Conservation (phyloP, 192 early-diverging fungal species). For the Pecoramyces ruminantium region DNA sequence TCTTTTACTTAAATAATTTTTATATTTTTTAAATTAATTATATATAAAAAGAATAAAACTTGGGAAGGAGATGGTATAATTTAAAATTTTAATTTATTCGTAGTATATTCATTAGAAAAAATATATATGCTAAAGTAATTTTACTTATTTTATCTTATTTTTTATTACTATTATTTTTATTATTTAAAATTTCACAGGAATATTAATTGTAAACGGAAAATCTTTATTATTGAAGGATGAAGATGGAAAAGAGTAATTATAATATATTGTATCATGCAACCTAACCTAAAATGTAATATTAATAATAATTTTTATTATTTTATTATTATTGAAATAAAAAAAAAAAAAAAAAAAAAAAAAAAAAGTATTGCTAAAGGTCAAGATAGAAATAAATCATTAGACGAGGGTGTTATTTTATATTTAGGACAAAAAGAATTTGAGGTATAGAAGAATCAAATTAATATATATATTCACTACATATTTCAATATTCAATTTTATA, state of each 20-base stretch:
- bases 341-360: neutral
- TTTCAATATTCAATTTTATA: no score
- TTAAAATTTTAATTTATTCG: neutral
- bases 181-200: neutral
- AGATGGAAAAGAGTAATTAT: neutral
- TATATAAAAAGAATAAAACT: neutral
- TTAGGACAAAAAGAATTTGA: neutral
- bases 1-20: no score
- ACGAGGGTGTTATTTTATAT: neutral
- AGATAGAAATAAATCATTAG: neutral
- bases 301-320: no score
- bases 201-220: neutral
- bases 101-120: no score
- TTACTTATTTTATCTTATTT: no score
- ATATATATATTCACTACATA: neutral
- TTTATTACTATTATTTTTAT: no score
- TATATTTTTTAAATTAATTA: no score
- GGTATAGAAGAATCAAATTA: neutral
- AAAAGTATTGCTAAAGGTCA: neutral
- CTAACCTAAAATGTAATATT: no score
- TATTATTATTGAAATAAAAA: no score
- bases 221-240: neutral
- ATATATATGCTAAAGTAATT: no score
- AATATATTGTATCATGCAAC: no score
- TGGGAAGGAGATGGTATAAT: neutral